A percentile compares a stretch with the other conserved stretches of the same genome.
Conservation (phyloP, 2,329 filamentous ascomycete genomes). For the Trichoderma sp. region DNA sequence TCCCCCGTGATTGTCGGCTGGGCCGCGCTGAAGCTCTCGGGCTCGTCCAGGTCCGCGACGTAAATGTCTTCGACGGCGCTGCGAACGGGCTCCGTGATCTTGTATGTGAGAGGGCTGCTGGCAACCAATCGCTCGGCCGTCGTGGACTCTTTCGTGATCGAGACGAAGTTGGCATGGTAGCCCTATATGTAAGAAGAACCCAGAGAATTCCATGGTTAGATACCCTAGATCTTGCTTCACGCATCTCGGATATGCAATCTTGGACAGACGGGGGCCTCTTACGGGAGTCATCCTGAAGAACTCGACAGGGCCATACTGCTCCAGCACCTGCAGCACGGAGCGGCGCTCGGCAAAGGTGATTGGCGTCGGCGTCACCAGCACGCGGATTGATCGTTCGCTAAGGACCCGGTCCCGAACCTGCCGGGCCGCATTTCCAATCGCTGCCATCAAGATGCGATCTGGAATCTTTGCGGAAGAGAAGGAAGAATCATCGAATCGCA, state of each 20-base stretch:
- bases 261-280: constrained; percentile 4
- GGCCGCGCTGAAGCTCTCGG: constrained; percentile 28
- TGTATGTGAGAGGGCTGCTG: constrained; percentile 53
- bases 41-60: constrained; percentile 39
- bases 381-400: constrained; percentile 48
- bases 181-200: constrained; percentile 40
- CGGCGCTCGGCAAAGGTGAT: constrained; percentile 57
- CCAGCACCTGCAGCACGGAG: constrained; percentile 55
- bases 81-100: constrained; percentile 39
- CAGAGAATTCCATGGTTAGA: constrained; percentile 24
- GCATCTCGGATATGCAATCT: not conserved
- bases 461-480: not conserved
- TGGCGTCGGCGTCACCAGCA: constrained; percentile 56
- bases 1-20: constrained; percentile 19
- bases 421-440: constrained; percentile 24
- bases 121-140: constrained; percentile 46
- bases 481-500: not conserved
- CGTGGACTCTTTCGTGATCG: constrained; percentile 47
- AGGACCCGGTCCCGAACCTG: constrained; percentile 27
- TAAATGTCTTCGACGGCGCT: constrained; percentile 37
- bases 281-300: constrained; percentile 50
- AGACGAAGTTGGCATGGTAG: constrained; percentile 53
- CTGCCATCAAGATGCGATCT: constrained; percentile 27
- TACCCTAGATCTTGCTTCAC: not conserved
- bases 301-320: constrained; percentile 54